Conservation (phyloP, 176 grass and related monocot species). For the Musa schizocarpa region DNA sequence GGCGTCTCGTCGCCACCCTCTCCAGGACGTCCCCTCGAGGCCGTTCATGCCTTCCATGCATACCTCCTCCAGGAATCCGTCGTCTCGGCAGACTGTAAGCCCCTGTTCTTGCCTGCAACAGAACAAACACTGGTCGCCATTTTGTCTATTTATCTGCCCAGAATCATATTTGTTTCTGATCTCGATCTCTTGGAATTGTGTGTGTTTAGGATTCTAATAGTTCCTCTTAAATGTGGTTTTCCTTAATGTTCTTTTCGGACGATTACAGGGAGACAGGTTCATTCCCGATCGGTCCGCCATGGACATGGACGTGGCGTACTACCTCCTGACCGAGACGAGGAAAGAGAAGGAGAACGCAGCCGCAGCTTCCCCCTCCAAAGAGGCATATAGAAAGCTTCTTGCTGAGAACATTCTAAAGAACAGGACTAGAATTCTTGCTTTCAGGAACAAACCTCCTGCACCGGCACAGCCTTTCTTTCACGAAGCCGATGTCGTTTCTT, state of each 20-base stretch:
- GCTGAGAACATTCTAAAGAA: slow-evolving; percentile 44
- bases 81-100: slow-evolving; percentile 32
- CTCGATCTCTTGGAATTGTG: neutral
- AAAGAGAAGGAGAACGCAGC: slow-evolving; percentile 33
- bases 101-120: neutral
- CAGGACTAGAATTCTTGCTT: slow-evolving; percentile 43
- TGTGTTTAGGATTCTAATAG: neutral
- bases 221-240: neutral
- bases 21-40: slow-evolving; percentile 39
- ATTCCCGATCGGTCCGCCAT: slow-evolving; percentile 39
- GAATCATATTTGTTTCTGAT: neutral
- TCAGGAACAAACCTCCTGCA: slow-evolving; percentile 38
- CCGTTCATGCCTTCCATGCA: slow-evolving; percentile 47
- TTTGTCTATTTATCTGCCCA: too few species aligned
- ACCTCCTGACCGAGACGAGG: slow-evolving; percentile 50
- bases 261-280: slow-evolving; percentile 47
- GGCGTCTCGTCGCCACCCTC: slow-evolving; percentile 25
- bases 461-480: slow-evolving; percentile 7
- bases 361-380: slow-evolving; percentile 27
- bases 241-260: slow-evolving; percentile 2
- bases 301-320: slow-evolving; percentile 53
- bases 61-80: slow-evolving; percentile 26
- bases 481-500: neutral
- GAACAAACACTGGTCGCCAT: neutral
- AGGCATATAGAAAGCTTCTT: slow-evolving; percentile 37